A percentile compares a stretch with the other conserved stretches of the same genome.
Conservation (phyloP, 1,284 basidiomycete genomes). For the Leccinum solheimii region DNA sequence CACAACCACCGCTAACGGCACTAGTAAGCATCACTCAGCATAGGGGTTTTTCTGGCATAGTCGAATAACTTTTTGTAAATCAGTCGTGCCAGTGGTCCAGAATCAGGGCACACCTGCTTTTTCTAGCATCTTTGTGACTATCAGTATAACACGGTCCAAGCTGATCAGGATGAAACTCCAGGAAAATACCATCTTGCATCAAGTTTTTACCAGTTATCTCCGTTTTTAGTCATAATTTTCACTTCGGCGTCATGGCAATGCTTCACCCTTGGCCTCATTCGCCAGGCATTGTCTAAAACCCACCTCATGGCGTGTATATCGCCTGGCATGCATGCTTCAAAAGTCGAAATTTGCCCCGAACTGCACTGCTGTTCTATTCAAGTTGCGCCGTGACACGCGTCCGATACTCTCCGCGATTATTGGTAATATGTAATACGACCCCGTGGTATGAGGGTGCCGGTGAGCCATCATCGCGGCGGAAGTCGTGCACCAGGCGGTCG, state of each 20-base stretch:
- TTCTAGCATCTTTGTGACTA: neutral
- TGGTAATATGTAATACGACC: slow-evolving; percentile 32
- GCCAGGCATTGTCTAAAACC: slow-evolving; percentile 14
- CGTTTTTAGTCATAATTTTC: slow-evolving; percentile 1
- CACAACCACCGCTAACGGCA: slow-evolving; percentile 5
- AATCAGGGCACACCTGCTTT: slow-evolving; percentile 2
- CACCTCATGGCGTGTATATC: slow-evolving; percentile 24
- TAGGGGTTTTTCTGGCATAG: neutral
- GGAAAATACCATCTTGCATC: slow-evolving; percentile 8
- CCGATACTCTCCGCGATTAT: slow-evolving; percentile 25
- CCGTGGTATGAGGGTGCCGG: slow-evolving; percentile 18
- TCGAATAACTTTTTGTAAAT: neutral
- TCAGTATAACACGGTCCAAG: slow-evolving; percentile 1
- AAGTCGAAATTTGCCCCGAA: slow-evolving; percentile 16
- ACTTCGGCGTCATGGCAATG: slow-evolving; percentile 23
- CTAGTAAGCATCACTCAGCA: neutral
- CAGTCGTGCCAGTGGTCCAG: slow-evolving; percentile 8
- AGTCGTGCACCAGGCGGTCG: slow-evolving; percentile 17
- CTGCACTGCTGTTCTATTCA: slow-evolving; percentile 19
- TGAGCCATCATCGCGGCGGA: slow-evolving; percentile 25
- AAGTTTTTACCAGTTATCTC: slow-evolving; percentile 11
- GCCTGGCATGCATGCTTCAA: slow-evolving; percentile 26
- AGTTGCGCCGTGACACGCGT: slow-evolving; percentile 28
- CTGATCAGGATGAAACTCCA: slow-evolving; percentile 8
- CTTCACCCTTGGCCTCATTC: slow-evolving; percentile 21